Base-by-base conservation (phyloP, 192 early-diverging fungal genomes). In the Mortierella hygrophila region DNA sequence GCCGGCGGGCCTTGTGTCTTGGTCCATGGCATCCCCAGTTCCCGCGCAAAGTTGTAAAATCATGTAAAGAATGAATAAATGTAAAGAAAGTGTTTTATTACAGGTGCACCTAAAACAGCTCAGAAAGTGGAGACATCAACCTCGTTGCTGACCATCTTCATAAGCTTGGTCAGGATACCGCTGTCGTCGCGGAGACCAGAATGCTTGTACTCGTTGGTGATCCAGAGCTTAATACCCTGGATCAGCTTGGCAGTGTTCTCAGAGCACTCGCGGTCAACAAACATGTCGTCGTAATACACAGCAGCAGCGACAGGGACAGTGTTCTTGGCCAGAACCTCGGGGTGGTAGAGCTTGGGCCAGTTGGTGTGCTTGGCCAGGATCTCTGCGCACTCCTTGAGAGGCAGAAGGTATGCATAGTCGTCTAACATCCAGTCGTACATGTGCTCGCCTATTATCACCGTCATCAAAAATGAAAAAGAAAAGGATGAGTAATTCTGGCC, bases 391-490 rank as follows among this genome's bases (percentile, higher is more conserved):
- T 89, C 88, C 46, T 92, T 92, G n/a, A 94, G 78, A 37, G 89
- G 90, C 10, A 85, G 88, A 57, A 95, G 86, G 72, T 93, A 91
- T 15, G 90, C 88, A 74, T 93, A 95, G 72, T 95, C 94, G 41
- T 95, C 93, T 75, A 95, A 90, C 94, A 95, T 95, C 89, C 91
- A 94, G 57, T 93, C 92, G 54, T 94, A 93, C 79, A 95, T 91
- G 16, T 89, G 91, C 76, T 95, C 94, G 21, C 94, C 91, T 88
- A 68, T 26, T 8, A 71, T 35, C 23, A 47, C 8, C 35, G 15
- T 47, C 35, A 37, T 16, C 44, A 46, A 55, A 46, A 46, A 46
- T 46, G 44, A 46, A 46, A 11, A 72, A 60, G 32, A 52, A 41
- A 42, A 72, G 23, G 29, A 38, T 52, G 72, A n/a, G 57, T 44